Evolutionary conservation across 352 stramenopile species (phyloP), one percentile per base, ranked within the genome.

Genomic region (Phytophthora foliorum): DNA sequence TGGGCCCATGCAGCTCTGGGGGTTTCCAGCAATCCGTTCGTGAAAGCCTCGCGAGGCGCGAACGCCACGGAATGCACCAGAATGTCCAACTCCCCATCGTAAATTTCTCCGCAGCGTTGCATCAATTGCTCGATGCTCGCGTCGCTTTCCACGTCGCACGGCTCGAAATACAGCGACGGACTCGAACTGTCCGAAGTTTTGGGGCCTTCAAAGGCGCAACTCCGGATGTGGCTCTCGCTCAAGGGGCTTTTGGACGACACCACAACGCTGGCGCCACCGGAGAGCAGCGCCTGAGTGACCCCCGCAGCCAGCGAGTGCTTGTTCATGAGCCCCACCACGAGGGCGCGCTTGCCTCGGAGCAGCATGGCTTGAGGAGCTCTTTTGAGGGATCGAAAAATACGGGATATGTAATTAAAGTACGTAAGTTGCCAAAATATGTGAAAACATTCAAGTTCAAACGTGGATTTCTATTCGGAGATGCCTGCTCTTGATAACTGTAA

Each of bases 61-160:
- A 95, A 97, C 16, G 94, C 94, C 10, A 98, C 84, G n/a, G 88
- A 96, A 75, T 98, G 94, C 59, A 98, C 85, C 8, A 98, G 63
- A 54, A 95, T 88, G 63, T 97, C 82, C 25, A 98, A 60, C 45
- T 81, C 48, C 5, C 84, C 82, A n/a, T 77, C 69, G 25, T 86
- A 92, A n/a, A 72, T 61, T 7, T 75, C 56, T 8, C 41, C 60
- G 46, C 75, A 92, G 36, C 44, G 50, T 22, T 71, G 58, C 63
- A 93, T 80, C 14, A 95, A 73, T 9, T 72, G 34, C 0, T 74
- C 72, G 17, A 97, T 72, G 51, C 78, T 91, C 19, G 57, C 61
- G 25, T 93, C 85, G 31, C 61, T 72, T 45, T 89, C 72, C 0
- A 98, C 86, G 71, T 98, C 82, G 67, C 92, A 98, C 11, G 77